phyloP scores from a whole-genome alignment of 2,329 filamentous ascomycete genomes.

The Didymellaceae sp. region DNA sequence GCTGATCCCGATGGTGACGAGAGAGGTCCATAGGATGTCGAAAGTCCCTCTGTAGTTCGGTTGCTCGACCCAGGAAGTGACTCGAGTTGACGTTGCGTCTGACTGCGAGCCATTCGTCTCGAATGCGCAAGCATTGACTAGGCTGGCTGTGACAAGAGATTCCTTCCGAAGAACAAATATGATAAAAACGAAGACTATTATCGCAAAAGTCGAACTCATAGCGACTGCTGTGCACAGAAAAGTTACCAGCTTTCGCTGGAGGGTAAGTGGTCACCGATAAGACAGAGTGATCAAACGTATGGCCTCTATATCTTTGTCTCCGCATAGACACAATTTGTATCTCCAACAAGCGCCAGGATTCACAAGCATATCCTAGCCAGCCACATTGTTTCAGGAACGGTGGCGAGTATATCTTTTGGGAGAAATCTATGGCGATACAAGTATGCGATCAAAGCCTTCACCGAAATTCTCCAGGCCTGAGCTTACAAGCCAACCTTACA shows the following conservation, averaged over 20 bases:
- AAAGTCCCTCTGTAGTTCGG: conserved; percentile 21
- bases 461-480: no score
- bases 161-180: neutral
- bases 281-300: neutral
- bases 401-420: no score
- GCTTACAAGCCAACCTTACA: no score
- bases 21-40: conserved; percentile 26
- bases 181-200: neutral
- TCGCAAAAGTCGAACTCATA: neutral
- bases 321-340: neutral
- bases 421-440: no score
- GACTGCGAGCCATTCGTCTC: neutral
- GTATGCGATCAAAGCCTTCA: neutral
- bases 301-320: no score
- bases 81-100: conserved; percentile 1
- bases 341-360: conserved; percentile 5
- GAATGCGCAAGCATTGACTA: conserved; percentile 6
- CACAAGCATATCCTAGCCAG: neutral
- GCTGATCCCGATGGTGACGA: conserved; percentile 23
- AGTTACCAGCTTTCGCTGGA: neutral
- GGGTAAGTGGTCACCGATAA: neutral
- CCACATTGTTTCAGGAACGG: conserved; percentile 1
- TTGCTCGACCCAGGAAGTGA: conserved; percentile 20
- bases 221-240: neutral
- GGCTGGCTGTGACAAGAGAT: neutral